Evolutionary conservation across 148 eudicot species (phyloP).

Genomic region (Spergularia bocconei): DNA sequence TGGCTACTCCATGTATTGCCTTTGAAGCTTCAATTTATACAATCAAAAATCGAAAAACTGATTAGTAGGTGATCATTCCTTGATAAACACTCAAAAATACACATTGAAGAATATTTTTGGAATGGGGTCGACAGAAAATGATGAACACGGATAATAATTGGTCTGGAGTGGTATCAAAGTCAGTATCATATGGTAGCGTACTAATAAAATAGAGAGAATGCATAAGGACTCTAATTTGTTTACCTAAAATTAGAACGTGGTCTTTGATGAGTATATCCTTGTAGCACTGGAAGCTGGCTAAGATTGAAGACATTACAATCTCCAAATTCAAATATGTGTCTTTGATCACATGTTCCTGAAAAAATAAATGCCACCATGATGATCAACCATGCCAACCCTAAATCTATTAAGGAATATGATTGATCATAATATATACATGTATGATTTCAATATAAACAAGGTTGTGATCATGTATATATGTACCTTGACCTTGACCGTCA

Average conservation of each 20-base stretch:
- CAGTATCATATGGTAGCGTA: too few relatives aligned
- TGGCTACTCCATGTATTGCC: conserved; percentile 35
- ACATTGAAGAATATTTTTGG: too few relatives aligned
- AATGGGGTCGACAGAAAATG: too few relatives aligned
- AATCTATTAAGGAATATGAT: not conserved
- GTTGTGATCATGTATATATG: conserved; percentile 21
- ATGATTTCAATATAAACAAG: not conserved
- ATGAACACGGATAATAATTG: too few relatives aligned
- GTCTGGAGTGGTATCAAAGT: too few relatives aligned
- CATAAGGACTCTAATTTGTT: not conserved
- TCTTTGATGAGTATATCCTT: conserved; percentile 50
- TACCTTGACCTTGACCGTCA: conserved; percentile 52
- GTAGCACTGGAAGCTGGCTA: conserved; percentile 67
- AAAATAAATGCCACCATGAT: not conserved
- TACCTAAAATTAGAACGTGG: conserved; percentile 42
- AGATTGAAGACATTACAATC: conserved; percentile 64
- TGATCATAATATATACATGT: not conserved
- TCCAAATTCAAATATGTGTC: conserved; percentile 40
- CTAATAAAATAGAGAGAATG: too few relatives aligned
- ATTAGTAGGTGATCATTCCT: too few relatives aligned
- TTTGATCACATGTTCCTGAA: conserved; percentile 34
- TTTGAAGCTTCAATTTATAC: conserved; percentile 32
- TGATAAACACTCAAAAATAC: too few relatives aligned
- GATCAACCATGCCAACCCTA: conserved; percentile 13
- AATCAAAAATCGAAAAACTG: not conserved